Evolutionary conservation across 495 filamentous ascomycete genomes (phyloP), one percentile per base, ranked within the genome.

Genomic region (Hypomontagnella submonticulosa): DNA sequence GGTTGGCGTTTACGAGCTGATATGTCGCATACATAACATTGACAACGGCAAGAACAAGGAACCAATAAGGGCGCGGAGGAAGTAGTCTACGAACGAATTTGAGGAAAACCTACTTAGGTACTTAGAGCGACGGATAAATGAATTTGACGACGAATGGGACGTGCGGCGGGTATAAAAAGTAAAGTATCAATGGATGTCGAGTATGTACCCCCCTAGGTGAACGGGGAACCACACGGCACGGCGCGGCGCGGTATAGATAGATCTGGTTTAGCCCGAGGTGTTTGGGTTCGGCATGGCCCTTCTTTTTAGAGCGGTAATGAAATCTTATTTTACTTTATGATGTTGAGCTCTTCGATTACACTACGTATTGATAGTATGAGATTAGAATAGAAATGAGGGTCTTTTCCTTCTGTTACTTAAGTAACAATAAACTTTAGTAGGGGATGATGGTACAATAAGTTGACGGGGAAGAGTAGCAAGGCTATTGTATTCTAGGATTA

Each of bases 1-100:
- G 77, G 44, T 42, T 75, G n/a, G 68, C 67, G 9, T 73, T 72
- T 42, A 70, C 51, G n/a, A 57, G 46, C 11, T 49, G 15, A 34
- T 8, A 18, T 2, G 6, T 3, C 40, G 15, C 44, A 1, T 5
- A 48, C 18, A 12, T 19, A 48, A 9, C 5, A 1, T 11, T 1
- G 6, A 27, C 6, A 6, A 27, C 3, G 23, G 23, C 6, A 27
- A 27, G 23, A 27, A 27, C 3, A 27, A 27, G 23, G 23, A 27
- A 6, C 23, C 6, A 27, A 27, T 6, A 3, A 27, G 23, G 23
- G 23, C 23, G 23, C 6, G 23, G 23, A 27, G 23, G 23, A 27
- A 27, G 23, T 27, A 27, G 23, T 27, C 23, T 27, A 2, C 23
- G 6, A 3, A 27, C 6, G 23, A 27, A 27, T 27, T 27, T 6